phyloP scores from a whole-genome alignment of 2,329 filamentous ascomycete genomes.

The Fusarium abutilonis region DNA sequence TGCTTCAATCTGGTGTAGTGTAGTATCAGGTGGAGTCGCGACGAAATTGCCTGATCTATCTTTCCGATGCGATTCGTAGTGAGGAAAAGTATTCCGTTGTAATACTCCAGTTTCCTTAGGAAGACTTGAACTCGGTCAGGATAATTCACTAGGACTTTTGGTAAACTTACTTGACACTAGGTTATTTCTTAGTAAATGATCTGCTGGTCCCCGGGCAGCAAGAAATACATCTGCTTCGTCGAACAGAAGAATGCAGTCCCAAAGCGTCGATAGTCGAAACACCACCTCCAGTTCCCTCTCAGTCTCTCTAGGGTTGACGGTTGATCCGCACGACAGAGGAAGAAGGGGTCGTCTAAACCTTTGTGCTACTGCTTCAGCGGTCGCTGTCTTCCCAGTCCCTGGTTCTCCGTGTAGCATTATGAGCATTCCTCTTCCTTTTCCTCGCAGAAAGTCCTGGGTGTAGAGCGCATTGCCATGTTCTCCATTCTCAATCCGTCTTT shows the following conservation, averaged over 20 bases:
- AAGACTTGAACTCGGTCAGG: not conserved
- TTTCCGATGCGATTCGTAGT: slow-evolving; percentile 17
- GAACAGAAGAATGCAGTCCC: not conserved
- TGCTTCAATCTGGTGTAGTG: slow-evolving; percentile 10
- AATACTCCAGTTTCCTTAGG: slow-evolving; percentile 10
- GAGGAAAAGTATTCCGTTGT: slow-evolving; percentile 11
- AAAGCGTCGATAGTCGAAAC: not conserved
- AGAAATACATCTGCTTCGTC: not conserved
- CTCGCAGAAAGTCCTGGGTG: slow-evolving; percentile 8
- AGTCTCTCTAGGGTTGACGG: not conserved
- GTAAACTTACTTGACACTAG: slow-evolving; percentile 5
- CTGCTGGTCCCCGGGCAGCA: not conserved
- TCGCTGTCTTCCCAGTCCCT: slow-evolving; percentile 8
- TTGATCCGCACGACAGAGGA: not conserved
- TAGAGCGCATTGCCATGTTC: not conserved
- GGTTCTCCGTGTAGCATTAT: slow-evolving; percentile 15
- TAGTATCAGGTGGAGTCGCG: slow-evolving; percentile 5
- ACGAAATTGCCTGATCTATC: slow-evolving; percentile 13
- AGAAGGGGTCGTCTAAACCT: slow-evolving; percentile 1
- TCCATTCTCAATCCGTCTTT: not conserved
- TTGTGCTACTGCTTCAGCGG: slow-evolving; percentile 7
- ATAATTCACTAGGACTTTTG: not conserved
- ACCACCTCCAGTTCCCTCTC: not conserved
- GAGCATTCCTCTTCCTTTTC: slow-evolving; percentile 10
- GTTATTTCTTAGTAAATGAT: not conserved